These are phyloP conservation scores for Paraphoma chrysanthemicola DNA, from an alignment of 2,329 filamentous ascomycete genomes.

Conservation along the genomic window DNA sequence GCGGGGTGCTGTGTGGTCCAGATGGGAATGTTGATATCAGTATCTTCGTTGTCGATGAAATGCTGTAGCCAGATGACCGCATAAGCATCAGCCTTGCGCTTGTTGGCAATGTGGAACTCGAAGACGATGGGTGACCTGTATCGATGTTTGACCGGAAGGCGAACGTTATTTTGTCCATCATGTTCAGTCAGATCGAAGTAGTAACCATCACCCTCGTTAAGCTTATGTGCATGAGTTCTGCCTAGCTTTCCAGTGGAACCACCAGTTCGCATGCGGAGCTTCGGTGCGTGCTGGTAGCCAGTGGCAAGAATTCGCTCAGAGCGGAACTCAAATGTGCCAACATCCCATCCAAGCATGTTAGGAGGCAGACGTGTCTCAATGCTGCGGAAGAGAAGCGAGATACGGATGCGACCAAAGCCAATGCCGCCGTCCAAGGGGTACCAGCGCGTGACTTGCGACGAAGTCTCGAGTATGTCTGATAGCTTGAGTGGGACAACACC, in stretches of 20 bases:
- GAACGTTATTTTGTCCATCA: slow-evolving; percentile 63
- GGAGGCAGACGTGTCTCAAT: slow-evolving; percentile 87
- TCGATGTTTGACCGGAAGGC: slow-evolving; percentile 86
- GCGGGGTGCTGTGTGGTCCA: slow-evolving; percentile 80
- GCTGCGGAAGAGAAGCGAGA: slow-evolving; percentile 88
- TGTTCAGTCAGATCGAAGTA: slow-evolving; percentile 65
- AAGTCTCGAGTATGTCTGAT: slow-evolving; percentile 85
- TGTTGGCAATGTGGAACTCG: slow-evolving; percentile 76
- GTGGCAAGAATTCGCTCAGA: slow-evolving; percentile 72
- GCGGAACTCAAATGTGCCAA: slow-evolving; percentile 90
- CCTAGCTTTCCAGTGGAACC: slow-evolving; percentile 78
- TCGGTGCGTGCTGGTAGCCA: slow-evolving; percentile 67
- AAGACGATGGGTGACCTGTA: slow-evolving; percentile 91
- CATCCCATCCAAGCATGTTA: slow-evolving; percentile 87
- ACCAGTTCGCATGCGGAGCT: slow-evolving; percentile 81
- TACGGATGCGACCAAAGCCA: slow-evolving; percentile 84
- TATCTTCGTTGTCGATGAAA: slow-evolving; percentile 79
- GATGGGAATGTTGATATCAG: slow-evolving; percentile 84
- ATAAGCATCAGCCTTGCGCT: slow-evolving; percentile 75
- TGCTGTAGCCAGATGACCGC: slow-evolving; percentile 87
- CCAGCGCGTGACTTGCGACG: slow-evolving; percentile 87
- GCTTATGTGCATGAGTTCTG: slow-evolving; percentile 66
- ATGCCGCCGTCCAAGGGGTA: slow-evolving; percentile 96
- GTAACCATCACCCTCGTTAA: slow-evolving; percentile 65
- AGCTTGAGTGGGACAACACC: slow-evolving; percentile 90